phyloP scores from a whole-genome alignment of 257 asterid genomes.

The Solanum chmielewskii region DNA sequence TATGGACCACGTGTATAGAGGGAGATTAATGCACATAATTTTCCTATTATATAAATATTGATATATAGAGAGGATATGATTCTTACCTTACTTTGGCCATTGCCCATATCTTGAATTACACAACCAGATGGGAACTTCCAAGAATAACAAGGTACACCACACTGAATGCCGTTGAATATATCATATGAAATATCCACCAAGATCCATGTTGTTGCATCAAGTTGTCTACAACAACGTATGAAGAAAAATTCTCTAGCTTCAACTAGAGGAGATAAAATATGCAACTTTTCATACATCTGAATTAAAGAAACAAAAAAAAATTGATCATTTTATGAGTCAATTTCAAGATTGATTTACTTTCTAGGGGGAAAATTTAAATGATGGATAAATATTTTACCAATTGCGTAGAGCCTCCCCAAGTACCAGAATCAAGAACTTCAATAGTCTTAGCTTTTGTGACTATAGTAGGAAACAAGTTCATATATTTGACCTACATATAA shows the following conservation, averaged over 20 bases:
- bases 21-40: too few species aligned
- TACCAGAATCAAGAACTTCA: too few species aligned
- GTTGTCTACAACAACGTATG: constrained; percentile 40
- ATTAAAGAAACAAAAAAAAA: neutral
- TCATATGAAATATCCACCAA: constrained; percentile 53
- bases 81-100: constrained; percentile 51
- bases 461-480: constrained; percentile 23
- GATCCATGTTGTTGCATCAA: constrained; percentile 39
- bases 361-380: too few species aligned
- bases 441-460: too few species aligned
- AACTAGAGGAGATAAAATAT: constrained; percentile 65
- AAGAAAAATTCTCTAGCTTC: constrained; percentile 54
- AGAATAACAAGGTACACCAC: constrained; percentile 10
- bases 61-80: neutral
- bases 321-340: neutral
- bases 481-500: constrained; percentile 42
- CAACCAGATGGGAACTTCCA: constrained; percentile 49
- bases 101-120: constrained; percentile 38
- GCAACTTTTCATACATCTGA: constrained; percentile 59
- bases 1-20: neutral
- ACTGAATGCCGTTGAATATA: constrained; percentile 20
- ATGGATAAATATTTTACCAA: too few species aligned
- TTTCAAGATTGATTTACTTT: neutral
- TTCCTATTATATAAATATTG: neutral
- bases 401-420: too few species aligned